phyloP scores from a whole-genome alignment of 2,329 filamentous ascomycete species.

The Helotiales sp. region DNA sequence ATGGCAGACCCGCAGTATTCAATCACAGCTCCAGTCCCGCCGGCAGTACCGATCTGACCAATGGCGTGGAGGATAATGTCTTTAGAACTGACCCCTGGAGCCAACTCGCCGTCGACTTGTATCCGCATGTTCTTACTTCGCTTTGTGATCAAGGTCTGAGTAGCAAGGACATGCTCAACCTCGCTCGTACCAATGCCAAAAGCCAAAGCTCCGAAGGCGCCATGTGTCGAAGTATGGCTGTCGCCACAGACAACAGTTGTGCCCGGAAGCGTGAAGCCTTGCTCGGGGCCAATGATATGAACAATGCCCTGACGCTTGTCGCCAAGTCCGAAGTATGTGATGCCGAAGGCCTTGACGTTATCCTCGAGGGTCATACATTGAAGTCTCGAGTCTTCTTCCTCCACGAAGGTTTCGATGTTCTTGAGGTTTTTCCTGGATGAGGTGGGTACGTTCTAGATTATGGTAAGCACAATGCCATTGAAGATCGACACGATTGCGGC shows the following conservation, averaged over 20 bases:
- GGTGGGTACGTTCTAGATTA: slow-evolving; percentile 82
- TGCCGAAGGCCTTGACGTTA: slow-evolving; percentile 93
- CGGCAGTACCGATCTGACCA: slow-evolving; percentile 90
- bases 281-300: slow-evolving; percentile 96
- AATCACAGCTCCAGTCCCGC: slow-evolving; percentile 91
- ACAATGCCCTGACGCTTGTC: slow-evolving; percentile 98
- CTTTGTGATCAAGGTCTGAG: slow-evolving; percentile 91
- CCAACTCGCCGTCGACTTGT: slow-evolving; percentile 87
- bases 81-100: slow-evolving; percentile 92
- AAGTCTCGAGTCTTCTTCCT: slow-evolving; percentile 88
- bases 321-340: slow-evolving; percentile 95
- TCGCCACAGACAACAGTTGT: slow-evolving; percentile 98
- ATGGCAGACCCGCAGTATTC: slow-evolving; percentile 98
- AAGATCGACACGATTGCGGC: slow-evolving; percentile 35
- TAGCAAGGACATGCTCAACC: slow-evolving; percentile 96
- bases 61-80: slow-evolving; percentile 93
- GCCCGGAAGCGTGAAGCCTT: slow-evolving; percentile 95
- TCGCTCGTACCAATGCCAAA: slow-evolving; percentile 98
- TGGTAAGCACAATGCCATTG: slow-evolving; percentile 7
- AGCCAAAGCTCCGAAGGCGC: slow-evolving; percentile 90
- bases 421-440: slow-evolving; percentile 89
- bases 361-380: slow-evolving; percentile 97
- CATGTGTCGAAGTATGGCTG: slow-evolving; percentile 97
- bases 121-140: slow-evolving; percentile 99
- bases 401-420: slow-evolving; percentile 89